A percentile compares a stretch with the other conserved stretches of the same genome.
These are phyloP conservation scores for Apiospora pterosperma DNA, from an alignment of 2,329 filamentous ascomycete species.

Conservation along the genomic window DNA sequence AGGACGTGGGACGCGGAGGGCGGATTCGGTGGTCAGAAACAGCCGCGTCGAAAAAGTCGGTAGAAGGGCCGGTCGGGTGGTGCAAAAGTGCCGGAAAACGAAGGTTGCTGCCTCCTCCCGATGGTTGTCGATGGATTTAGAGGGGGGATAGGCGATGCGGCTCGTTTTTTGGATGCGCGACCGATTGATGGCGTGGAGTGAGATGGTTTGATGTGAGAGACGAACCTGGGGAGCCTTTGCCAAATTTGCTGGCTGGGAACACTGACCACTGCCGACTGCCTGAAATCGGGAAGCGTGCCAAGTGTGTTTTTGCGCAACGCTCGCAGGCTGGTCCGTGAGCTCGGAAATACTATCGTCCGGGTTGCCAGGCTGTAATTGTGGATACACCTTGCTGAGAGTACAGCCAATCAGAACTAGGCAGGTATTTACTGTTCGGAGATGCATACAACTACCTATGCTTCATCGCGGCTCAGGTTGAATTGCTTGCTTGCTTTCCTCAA, in stretches of 20 bases:
- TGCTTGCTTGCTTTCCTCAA: background rate
- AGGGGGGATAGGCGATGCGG: conserved; percentile 53
- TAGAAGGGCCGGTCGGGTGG: conserved; percentile 38
- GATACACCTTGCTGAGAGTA: background rate
- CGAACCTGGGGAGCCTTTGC: conserved; percentile 8
- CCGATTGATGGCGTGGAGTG: conserved; percentile 39
- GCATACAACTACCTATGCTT: background rate
- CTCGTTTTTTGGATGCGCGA: conserved; percentile 56
- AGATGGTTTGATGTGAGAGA: conserved; percentile 11
- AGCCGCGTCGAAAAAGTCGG: conserved; percentile 25
- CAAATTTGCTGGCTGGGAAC: conserved; percentile 7
- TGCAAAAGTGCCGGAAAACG: conserved; percentile 53
- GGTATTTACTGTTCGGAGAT: background rate
- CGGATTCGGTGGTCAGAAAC: conserved; percentile 9
- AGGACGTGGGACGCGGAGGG: conserved; percentile 1
- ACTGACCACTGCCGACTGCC: conserved; percentile 4
- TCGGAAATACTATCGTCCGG: background rate
- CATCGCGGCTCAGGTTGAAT: background rate
- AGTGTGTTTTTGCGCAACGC: background rate
- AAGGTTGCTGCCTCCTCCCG: conserved; percentile 49
- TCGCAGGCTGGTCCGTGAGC: background rate
- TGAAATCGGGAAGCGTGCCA: conserved; percentile 4
- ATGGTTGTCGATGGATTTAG: conserved; percentile 58
- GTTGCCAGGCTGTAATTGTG: background rate
- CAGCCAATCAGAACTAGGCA: background rate